A percentile compares a stretch with the other conserved stretches of the same genome.
These are phyloP conservation scores for Rhodotorula diobovata DNA, from an alignment of 768 basidiomycete genomes.

Conservation along the genomic window DNA sequence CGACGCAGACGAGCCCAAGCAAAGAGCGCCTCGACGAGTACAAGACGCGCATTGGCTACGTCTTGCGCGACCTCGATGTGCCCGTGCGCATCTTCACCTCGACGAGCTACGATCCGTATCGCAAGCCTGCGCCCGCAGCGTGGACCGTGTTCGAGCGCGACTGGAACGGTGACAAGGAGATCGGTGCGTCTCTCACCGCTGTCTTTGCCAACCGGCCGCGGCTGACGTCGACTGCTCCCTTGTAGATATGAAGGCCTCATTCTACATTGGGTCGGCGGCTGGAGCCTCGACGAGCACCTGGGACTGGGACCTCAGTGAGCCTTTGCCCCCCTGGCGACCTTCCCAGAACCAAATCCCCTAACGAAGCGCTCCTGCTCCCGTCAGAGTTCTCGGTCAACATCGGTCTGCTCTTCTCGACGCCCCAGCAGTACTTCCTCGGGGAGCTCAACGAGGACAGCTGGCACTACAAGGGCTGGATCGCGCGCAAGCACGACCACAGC, in stretches of 20 bases:
- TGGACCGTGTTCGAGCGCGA: conserved; percentile 44
- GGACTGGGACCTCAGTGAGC: conserved; percentile 1
- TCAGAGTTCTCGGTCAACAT: conserved; percentile 35
- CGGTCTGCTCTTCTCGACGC: conserved; percentile 27
- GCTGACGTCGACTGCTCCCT: neutral
- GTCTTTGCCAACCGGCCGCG: neutral
- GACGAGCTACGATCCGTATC: conserved; percentile 45
- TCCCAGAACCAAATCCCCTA: neutral
- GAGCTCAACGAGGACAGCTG: neutral
- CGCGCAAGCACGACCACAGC: neutral
- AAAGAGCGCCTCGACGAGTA: conserved; percentile 5
- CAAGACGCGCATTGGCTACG: neutral
- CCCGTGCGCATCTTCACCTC: conserved; percentile 48
- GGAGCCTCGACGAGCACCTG: conserved; percentile 29
- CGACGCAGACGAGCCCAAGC: neutral
- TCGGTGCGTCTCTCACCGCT: conserved; percentile 36
- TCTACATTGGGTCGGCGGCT: conserved; percentile 50
- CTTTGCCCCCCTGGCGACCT: neutral
- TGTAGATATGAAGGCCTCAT: conserved; percentile 45
- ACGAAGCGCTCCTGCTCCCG: neutral
- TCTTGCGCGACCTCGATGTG: conserved; percentile 18
- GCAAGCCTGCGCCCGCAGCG: conserved; percentile 49
- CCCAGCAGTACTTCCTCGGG: conserved; percentile 35
- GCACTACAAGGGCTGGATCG: neutral
- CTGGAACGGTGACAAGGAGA: conserved; percentile 40